These are phyloP conservation scores for Orbilia blumenaviensis DNA, from an alignment of 2,329 filamentous ascomycete genomes.

Conservation along the genomic window DNA sequence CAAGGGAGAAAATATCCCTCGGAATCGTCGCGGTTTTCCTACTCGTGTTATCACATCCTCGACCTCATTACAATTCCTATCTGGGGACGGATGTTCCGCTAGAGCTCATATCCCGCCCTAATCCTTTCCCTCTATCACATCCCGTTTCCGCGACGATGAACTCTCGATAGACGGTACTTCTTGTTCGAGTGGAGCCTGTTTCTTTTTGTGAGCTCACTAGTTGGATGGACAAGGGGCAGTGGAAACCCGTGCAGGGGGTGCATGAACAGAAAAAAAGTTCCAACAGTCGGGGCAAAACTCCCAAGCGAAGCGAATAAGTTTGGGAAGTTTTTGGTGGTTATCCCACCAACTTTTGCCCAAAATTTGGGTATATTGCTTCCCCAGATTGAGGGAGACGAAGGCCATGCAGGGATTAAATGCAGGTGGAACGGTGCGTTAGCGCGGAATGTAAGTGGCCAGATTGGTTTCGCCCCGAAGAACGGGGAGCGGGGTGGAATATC, in stretches of 20 bases:
- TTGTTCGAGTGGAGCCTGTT: constrained; percentile 29
- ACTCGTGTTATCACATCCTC: constrained; percentile 6
- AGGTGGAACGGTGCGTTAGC: constrained; percentile 25
- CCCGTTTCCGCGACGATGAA: constrained; percentile 45
- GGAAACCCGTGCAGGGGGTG: constrained; percentile 2
- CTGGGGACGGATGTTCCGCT: constrained; percentile 15
- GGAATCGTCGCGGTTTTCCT: constrained; percentile 1
- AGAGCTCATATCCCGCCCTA: not conserved
- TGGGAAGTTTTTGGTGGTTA: constrained; percentile 1
- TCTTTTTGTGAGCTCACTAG: constrained; percentile 23
- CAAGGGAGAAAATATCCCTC: not conserved
- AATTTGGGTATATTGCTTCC: not conserved
- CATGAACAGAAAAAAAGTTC: not conserved
- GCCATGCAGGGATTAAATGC: not conserved
- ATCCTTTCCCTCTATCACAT: constrained; percentile 22
- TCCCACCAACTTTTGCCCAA: constrained; percentile 19
- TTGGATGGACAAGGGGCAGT: constrained; percentile 15
- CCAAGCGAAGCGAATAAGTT: constrained; percentile 17
- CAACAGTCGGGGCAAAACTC: constrained; percentile 36
- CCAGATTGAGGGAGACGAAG: constrained; percentile 15
- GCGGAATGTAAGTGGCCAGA: constrained; percentile 27
- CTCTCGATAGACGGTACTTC: constrained; percentile 31
- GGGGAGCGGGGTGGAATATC: constrained; percentile 40
- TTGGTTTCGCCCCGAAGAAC: constrained; percentile 19
- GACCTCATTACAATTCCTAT: constrained; percentile 49